A percentile compares a stretch with the other conserved stretches of the same genome.
Conservation (phyloP, 352 stramenopile genomes). For the Phytopythium kandeliae region DNA sequence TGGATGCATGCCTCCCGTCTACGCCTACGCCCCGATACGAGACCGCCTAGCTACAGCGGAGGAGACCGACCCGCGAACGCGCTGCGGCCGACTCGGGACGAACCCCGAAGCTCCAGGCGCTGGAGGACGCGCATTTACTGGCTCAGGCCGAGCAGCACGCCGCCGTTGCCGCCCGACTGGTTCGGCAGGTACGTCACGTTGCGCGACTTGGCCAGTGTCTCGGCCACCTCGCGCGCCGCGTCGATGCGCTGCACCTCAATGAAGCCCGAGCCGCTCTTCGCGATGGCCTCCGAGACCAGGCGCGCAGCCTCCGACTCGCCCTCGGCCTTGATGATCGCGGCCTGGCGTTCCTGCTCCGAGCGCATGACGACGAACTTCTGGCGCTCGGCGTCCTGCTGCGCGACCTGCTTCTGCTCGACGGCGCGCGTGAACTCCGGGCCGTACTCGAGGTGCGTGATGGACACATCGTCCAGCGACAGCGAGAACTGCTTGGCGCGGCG, state of each 20-base stretch:
- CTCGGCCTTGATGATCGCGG: conserved; percentile 89
- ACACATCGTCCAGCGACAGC: conserved; percentile 99
- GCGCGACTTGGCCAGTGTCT: conserved; percentile 94
- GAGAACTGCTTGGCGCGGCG: conserved; percentile 97
- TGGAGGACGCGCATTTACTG: conserved; percentile 31
- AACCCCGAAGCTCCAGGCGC: not conserved
- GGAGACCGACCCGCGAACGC: too few relatives aligned
- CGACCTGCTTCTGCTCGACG: conserved; percentile 99
- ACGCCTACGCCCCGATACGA: too few relatives aligned
- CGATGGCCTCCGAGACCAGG: conserved; percentile 97
- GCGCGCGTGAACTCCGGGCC: conserved; percentile 98
- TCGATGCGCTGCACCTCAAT: conserved; percentile 99
- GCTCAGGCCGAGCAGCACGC: conserved; percentile 72
- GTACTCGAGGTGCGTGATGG: conserved; percentile 99
- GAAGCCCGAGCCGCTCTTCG: conserved; percentile 96
- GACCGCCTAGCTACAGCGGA: too few relatives aligned
- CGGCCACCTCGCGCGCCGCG: conserved; percentile 98
- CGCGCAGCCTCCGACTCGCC: conserved; percentile 98
- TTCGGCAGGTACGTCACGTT: conserved; percentile 99
- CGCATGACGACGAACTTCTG: conserved; percentile 99
- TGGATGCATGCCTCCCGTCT: too few relatives aligned
- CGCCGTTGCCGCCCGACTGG: conserved; percentile 77
- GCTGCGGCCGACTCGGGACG: not conserved
- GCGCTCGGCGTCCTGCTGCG: conserved; percentile 98
- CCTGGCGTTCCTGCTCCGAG: conserved; percentile 97